These are phyloP conservation scores for Hypoxylon sp. DNA, from an alignment of 2,329 filamentous ascomycete species.

Conservation along the genomic window DNA sequence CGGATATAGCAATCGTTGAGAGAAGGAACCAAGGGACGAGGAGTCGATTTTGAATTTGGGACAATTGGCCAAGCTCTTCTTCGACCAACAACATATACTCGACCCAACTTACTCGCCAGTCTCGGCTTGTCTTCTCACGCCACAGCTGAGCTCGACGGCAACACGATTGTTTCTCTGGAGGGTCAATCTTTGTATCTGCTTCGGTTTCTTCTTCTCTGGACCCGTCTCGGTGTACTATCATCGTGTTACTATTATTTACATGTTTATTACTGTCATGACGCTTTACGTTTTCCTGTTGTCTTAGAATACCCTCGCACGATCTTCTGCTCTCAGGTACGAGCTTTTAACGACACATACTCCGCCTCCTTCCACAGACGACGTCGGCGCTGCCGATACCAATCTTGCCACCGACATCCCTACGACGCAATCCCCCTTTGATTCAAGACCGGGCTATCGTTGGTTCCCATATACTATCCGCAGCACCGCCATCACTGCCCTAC, in stretches of 20 bases:
- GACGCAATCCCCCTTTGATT: slow-evolving; percentile 36
- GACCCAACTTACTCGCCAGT: slow-evolving; percentile 19
- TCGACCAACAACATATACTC: slow-evolving; percentile 25
- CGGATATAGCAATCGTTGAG: slow-evolving; percentile 18
- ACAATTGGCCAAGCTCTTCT: slow-evolving; percentile 33
- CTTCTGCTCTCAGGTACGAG: slow-evolving; percentile 28
- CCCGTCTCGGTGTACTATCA: slow-evolving; percentile 39
- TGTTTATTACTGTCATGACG: slow-evolving; percentile 42
- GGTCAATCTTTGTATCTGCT: slow-evolving; percentile 28
- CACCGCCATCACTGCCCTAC: slow-evolving; percentile 34
- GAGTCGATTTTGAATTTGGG: slow-evolving; percentile 22
- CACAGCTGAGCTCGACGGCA: slow-evolving; percentile 29
- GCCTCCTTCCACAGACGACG: slow-evolving; percentile 36
- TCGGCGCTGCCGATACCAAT: slow-evolving; percentile 47
- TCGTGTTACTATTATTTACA: slow-evolving; percentile 39
- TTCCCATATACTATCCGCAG: slow-evolving; percentile 28
- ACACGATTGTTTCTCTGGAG: slow-evolving; percentile 24
- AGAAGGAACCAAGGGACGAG: slow-evolving; percentile 11
- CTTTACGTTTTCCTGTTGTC: slow-evolving; percentile 38
- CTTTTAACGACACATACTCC: slow-evolving; percentile 33
- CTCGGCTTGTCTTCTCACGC: slow-evolving; percentile 3
- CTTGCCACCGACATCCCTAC: slow-evolving; percentile 47
- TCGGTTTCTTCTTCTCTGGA: slow-evolving; percentile 23
- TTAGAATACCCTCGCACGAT: slow-evolving; percentile 46
- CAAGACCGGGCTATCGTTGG: slow-evolving; percentile 28